Percentiles rank a stretch among this genome's conserved stretches.
These are phyloP conservation scores for Avena atlantica DNA, from an alignment of 176 grass and related monocot species.

Conservation along the genomic window DNA sequence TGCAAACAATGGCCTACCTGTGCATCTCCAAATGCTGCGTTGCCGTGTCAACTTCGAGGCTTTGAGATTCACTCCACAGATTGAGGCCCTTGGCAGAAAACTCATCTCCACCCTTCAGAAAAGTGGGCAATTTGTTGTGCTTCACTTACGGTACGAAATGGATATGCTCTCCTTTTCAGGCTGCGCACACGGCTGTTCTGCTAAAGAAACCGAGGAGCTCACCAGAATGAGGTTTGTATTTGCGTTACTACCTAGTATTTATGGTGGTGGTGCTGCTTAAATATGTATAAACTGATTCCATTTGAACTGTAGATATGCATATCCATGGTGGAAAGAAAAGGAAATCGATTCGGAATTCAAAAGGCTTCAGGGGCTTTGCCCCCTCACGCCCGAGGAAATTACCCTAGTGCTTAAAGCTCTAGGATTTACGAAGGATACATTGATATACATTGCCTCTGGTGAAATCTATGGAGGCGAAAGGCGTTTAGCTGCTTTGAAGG, in stretches of 20 bases:
- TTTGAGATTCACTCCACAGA: conserved; percentile 90
- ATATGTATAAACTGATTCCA: background rate
- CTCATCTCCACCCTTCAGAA: conserved; percentile 69
- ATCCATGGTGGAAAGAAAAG: conserved; percentile 99
- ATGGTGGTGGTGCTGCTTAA: conserved; percentile 7
- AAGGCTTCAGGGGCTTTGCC: conserved; percentile 89
- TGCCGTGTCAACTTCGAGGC: conserved; percentile 89
- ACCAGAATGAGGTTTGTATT: conserved; percentile 84
- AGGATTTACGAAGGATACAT: conserved; percentile 73
- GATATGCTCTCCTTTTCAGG: conserved; percentile 99
- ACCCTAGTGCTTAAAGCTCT: conserved; percentile 81
- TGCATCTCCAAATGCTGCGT: conserved; percentile 75
- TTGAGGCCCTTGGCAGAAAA: conserved; percentile 85
- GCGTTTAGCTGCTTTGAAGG: conserved; percentile 68
- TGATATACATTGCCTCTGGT: conserved; percentile 97
- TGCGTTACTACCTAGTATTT: background rate
- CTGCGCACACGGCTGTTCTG: conserved; percentile 93
- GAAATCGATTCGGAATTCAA: conserved; percentile 86
- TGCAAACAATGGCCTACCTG: conserved; percentile 86
- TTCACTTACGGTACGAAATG: conserved; percentile 98
- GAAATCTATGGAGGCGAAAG: conserved; percentile 95
- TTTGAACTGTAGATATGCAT: conserved; percentile 75
- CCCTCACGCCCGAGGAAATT: conserved; percentile 96
- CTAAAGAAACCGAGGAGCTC: conserved; percentile 71
- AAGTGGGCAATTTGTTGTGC: conserved; percentile 85